Evolutionary conservation across 2,329 filamentous ascomycete species (phyloP).

Genomic region (Ophiostoma montium): DNA sequence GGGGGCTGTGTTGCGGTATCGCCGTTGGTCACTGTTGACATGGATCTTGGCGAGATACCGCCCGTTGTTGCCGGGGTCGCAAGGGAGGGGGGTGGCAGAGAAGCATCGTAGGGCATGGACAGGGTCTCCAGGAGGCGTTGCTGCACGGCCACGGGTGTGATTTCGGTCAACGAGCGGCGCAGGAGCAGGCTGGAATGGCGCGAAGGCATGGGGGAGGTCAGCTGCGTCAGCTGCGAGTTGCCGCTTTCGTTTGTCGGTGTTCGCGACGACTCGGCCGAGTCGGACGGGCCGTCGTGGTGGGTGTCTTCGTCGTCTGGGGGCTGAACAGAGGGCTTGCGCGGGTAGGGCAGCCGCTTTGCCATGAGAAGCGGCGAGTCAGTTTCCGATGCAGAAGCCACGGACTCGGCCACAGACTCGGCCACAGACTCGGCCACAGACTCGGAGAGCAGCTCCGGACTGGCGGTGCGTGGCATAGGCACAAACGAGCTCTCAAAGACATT

Average conservation of each 20-base stretch:
- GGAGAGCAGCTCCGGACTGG: constrained; percentile 24
- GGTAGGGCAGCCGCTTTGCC: background rate
- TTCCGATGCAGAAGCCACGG: constrained; percentile 8
- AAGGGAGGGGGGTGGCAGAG: background rate
- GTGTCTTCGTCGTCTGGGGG: background rate
- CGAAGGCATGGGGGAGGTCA: constrained; percentile 40
- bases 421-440: constrained; percentile 23
- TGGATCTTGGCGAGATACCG: background rate
- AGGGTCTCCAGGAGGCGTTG: constrained; percentile 75
- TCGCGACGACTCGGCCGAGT: constrained; percentile 37
- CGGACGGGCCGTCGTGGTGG: constrained; percentile 4
- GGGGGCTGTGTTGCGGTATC: constrained; percentile 1
- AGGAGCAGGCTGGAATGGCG: constrained; percentile 46
- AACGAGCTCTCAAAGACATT: constrained; percentile 81
- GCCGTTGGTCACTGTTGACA: constrained; percentile 2
- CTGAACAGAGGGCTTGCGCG: background rate
- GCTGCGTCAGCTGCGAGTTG: constrained; percentile 32
- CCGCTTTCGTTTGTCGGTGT: constrained; percentile 42
- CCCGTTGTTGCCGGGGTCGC: background rate
- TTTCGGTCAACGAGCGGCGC: constrained; percentile 81
- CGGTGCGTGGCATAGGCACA: constrained; percentile 30
- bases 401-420: background rate
- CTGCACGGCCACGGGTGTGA: constrained; percentile 58
- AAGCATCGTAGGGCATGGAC: constrained; percentile 58
- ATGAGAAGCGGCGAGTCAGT: constrained; percentile 11